Evolutionary conservation across 345 rosid species (phyloP).

Genomic region (Eucalyptus curtisii): DNA sequence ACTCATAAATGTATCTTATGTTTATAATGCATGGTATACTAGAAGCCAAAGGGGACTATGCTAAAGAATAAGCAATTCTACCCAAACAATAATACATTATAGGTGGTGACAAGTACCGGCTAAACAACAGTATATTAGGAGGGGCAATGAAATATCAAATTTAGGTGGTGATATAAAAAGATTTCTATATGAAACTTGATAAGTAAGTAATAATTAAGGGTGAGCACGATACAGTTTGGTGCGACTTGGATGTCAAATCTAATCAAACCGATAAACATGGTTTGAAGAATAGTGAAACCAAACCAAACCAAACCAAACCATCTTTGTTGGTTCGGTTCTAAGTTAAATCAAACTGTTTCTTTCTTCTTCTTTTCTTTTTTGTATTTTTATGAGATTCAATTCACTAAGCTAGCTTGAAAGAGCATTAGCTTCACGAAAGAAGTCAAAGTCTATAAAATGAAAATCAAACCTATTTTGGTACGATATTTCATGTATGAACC

Average conservation of each 20-base stretch:
- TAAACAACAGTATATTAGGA: neutral
- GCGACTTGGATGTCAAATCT: neutral
- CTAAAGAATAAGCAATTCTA: neutral
- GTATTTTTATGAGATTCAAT: neutral
- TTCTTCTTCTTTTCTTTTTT: neutral
- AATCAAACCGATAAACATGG: fast-evolving
- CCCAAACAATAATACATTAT: neutral
- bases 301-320: neutral
- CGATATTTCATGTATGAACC: neutral
- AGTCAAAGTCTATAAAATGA: neutral
- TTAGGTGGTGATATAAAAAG: neutral
- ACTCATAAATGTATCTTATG: neutral
- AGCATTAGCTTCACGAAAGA: neutral
- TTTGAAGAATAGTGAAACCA: neutral
- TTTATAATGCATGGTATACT: neutral
- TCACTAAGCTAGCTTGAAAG: neutral
- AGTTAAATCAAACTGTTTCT: neutral
- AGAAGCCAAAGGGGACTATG: neutral
- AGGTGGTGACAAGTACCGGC: neutral
- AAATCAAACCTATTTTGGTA: neutral
- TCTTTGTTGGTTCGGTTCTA: neutral
- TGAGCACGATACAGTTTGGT: neutral
- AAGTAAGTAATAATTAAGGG: neutral
- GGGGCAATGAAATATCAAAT: neutral
- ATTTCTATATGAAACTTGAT: neutral